phyloP scores from a whole-genome alignment of 208 protist genomes.

The Acanthamoeba royreba region DNA sequence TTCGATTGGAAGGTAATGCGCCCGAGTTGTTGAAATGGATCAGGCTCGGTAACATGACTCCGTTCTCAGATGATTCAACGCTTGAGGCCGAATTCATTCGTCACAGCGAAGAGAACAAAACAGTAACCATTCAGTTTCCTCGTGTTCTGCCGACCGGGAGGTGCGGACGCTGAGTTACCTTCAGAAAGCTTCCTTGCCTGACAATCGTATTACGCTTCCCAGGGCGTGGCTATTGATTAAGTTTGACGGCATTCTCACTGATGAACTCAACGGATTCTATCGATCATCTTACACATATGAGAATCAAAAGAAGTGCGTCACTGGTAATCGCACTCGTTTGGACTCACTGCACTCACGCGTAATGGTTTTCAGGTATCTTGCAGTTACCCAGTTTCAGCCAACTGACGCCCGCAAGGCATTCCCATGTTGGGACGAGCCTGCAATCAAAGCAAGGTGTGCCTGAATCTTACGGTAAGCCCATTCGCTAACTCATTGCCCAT shows the following conservation, averaged over 20 bases:
- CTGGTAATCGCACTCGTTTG: not conserved
- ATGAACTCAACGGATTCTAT: slow-evolving; percentile 91
- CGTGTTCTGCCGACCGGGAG: not conserved
- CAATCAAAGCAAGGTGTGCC: slow-evolving; percentile 83
- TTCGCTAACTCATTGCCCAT: not conserved
- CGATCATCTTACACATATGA: slow-evolving; percentile 68
- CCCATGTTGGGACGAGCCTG: slow-evolving; percentile 95
- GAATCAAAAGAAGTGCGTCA: not conserved
- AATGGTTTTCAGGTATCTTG: not conserved
- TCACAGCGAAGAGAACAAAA: slow-evolving; percentile 13
- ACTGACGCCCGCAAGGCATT: slow-evolving; percentile 88
- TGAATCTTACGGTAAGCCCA: not conserved
- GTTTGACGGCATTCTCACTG: slow-evolving; percentile 86
- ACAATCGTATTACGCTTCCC: not conserved
- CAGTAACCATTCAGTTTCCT: not conserved
- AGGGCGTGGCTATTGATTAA: slow-evolving; percentile 76
- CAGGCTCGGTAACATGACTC: not conserved
- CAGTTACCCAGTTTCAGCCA: slow-evolving; percentile 41
- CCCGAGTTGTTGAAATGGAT: not conserved
- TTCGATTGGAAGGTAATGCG: not conserved
- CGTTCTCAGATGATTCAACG: not conserved
- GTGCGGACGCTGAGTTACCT: not conserved
- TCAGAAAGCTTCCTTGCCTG: not conserved
- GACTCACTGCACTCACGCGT: not conserved
- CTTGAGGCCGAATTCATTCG: not conserved